phyloP scores from a whole-genome alignment of 805 yeast genomes.

The Barnettozyma californica region DNA sequence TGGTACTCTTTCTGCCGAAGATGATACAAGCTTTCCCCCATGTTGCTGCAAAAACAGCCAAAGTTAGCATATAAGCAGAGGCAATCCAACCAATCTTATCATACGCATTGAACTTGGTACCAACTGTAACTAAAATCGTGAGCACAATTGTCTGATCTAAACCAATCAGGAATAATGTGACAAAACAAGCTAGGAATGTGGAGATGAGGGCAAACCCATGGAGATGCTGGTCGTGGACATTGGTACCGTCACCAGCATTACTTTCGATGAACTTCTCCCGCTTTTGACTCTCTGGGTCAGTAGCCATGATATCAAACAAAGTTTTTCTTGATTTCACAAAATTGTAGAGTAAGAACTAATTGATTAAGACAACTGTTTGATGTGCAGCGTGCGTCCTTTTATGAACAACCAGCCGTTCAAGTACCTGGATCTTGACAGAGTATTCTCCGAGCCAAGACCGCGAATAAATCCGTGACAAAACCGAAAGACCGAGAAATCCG shows the following conservation, averaged over 20 bases:
- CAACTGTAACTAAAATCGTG: conserved; percentile 43
- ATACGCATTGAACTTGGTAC: conserved; percentile 43
- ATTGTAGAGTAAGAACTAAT: too few species aligned
- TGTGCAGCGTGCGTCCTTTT: background rate
- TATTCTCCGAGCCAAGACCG: too few species aligned
- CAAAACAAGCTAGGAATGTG: conserved; percentile 17
- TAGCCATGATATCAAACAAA: background rate
- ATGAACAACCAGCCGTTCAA: too few species aligned
- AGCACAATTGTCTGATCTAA: conserved; percentile 53
- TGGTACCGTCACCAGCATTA: conserved; percentile 25
- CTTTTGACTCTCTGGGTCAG: conserved; percentile 2
- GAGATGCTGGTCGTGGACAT: conserved; percentile 15
- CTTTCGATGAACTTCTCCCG: conserved; percentile 6
- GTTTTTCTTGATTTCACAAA: background rate
- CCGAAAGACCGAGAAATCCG: too few species aligned
- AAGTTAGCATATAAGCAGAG: conserved; percentile 46
- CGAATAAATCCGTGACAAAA: too few species aligned
- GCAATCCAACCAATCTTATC: conserved; percentile 53
- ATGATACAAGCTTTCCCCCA: conserved; percentile 53
- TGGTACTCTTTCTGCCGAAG: conserved; percentile 38
- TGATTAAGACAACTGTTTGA: too few species aligned
- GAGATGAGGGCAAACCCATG: conserved; percentile 5
- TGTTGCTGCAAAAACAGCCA: conserved; percentile 44
- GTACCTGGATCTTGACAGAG: too few species aligned
- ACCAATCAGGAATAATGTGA: conserved; percentile 33